Percentiles rank a stretch among this genome's conserved stretches.
phyloP scores from a whole-genome alignment of 2,329 filamentous ascomycete genomes.

The Calycina herbarum region DNA sequence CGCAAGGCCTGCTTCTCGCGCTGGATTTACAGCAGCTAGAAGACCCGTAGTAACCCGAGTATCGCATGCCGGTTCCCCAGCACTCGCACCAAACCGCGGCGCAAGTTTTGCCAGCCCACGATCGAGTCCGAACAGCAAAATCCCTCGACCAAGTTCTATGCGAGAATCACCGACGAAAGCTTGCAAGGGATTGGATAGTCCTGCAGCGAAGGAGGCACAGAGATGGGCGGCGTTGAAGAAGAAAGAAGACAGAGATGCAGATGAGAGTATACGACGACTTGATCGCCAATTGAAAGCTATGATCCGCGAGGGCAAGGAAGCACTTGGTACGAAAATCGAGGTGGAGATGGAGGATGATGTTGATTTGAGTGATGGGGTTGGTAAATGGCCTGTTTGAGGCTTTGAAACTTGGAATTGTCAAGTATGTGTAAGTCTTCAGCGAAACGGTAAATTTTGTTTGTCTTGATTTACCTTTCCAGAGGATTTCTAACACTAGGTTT shows the following conservation, averaged over 20 bases:
- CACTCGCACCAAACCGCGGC: conserved; percentile 43
- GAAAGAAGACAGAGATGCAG: conserved; percentile 73
- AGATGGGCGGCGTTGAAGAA: conserved; percentile 70
- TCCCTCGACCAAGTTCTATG: conserved; percentile 23
- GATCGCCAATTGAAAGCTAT: conserved; percentile 79
- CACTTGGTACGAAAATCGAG: conserved; percentile 65
- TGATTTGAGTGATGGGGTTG: conserved; percentile 4
- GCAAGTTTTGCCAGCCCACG: conserved; percentile 56
- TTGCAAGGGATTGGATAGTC: conserved; percentile 27
- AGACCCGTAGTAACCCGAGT: conserved; percentile 41
- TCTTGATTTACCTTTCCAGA: too few relatives aligned
- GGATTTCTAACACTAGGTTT: too few relatives aligned
- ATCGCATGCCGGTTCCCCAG: conserved; percentile 49
- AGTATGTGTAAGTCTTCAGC: too few relatives aligned
- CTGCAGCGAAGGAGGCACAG: conserved; percentile 64
- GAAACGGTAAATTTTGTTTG: too few relatives aligned
- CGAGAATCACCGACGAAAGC: not conserved
- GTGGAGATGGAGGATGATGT: conserved; percentile 33
- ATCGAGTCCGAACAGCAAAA: conserved; percentile 38
- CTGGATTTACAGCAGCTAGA: conserved; percentile 24
- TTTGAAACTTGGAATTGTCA: too few relatives aligned
- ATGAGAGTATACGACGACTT: conserved; percentile 76
- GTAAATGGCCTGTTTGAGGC: too few relatives aligned
- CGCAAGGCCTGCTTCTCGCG: conserved; percentile 30
- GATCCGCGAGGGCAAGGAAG: conserved; percentile 86